Evolutionary conservation across 2,329 filamentous ascomycete species (phyloP), one percentile per base, ranked within the genome.

Genomic region (Beauveria sp.): DNA sequence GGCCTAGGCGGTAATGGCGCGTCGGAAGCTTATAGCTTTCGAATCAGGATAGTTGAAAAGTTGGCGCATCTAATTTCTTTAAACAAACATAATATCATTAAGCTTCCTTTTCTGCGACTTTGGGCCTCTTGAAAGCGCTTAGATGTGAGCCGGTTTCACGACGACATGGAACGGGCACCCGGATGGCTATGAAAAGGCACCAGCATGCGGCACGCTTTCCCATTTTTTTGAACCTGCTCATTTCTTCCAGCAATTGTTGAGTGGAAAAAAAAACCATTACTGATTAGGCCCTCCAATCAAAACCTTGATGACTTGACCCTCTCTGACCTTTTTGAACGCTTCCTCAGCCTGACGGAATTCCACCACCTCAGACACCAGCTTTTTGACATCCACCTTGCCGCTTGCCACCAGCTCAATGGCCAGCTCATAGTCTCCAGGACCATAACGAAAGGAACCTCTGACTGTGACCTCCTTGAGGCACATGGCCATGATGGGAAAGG

Each of bases 391-490:
- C 46, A 98, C 84, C 73, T 85, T 86, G 55, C 90, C 90, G 28
- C 77, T 81, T 8, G 83, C 82, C 1, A 96, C 85, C 64, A 98
- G 80, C 65, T 91, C 85, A 51, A 97, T 81, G 5, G 91, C 91
- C 7, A 93, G 84, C 72, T 87, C 84, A 76, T 97, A 98, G 75
- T 97, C 93, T 22, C 93, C 93, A 60, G 86, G 84, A 3, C 88
- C 88, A 75, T 98, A 98, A 45, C 93, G 85, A 82, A 98, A 98
- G 65, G 88, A 93, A 24, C 93, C 93, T 71, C 88, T 90, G 52
- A 90, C 83, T 12, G 88, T 96, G 57, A 96, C 80, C 79, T 98
- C 93, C 79, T 97, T 97, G 56, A 87, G 82, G 74, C 92, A 96
- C 71, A 96, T 81, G 5, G 90, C 88, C 84, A 93, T 90, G 73